These are phyloP conservation scores for Asterella californica DNA, from an alignment of 225 moss, liverwort and hornwort species.

Conservation along the genomic window DNA sequence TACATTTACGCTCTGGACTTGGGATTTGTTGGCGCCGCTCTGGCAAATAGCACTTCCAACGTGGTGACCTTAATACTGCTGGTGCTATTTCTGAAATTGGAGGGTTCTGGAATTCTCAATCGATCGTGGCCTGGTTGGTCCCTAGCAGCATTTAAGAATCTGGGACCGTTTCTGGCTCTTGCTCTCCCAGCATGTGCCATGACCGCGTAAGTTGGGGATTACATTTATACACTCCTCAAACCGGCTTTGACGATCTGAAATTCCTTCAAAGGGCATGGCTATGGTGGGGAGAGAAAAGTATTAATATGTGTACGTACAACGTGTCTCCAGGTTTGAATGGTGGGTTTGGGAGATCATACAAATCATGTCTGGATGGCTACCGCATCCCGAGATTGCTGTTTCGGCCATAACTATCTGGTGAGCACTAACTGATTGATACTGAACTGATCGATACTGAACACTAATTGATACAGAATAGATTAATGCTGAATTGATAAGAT, in stretches of 20 bases:
- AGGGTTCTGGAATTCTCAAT: slow-evolving; percentile 41
- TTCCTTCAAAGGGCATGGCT: too few species aligned
- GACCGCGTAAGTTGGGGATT: slow-evolving; percentile 38
- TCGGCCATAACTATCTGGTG: slow-evolving; percentile 48
- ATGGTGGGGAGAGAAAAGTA: too few species aligned
- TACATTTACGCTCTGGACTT: slow-evolving; percentile 33
- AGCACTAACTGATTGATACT: not conserved
- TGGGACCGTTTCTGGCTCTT: slow-evolving; percentile 40
- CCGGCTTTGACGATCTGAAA: too few species aligned
- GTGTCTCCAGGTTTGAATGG: slow-evolving; percentile 45
- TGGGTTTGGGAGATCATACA: slow-evolving; percentile 48
- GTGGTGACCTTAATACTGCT: slow-evolving; percentile 28
- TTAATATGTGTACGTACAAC: too few species aligned
- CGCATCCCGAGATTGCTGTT: slow-evolving; percentile 36
- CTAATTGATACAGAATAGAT: not conserved
- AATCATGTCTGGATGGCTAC: slow-evolving; percentile 51
- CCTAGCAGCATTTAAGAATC: slow-evolving; percentile 32
- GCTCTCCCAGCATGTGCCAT: slow-evolving; percentile 48
- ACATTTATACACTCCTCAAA: too few species aligned
- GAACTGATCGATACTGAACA: too few species aligned
- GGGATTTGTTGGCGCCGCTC: slow-evolving; percentile 44
- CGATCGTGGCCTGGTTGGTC: slow-evolving; percentile 52
- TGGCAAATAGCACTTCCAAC: slow-evolving; percentile 42
- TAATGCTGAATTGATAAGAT: too few species aligned
- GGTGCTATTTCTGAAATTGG: slow-evolving; percentile 44